Percentiles rank a stretch among this genome's conserved stretches.
phyloP scores from a whole-genome alignment of 371 early-diverging fungal genomes.

The Funneliformis caledonium region DNA sequence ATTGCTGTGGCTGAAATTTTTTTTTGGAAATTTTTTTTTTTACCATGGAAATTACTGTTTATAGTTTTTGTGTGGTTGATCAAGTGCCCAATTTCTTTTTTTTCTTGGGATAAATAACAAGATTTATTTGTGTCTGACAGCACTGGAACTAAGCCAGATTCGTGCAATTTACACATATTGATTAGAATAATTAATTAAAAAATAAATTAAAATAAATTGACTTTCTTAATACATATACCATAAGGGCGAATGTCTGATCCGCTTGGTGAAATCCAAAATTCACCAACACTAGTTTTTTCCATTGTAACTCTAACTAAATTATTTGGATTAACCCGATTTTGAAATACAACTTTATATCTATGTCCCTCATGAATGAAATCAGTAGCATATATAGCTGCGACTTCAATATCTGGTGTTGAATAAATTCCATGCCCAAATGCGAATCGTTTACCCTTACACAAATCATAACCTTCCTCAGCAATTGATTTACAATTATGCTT shows the following conservation, averaged over 20 bases:
- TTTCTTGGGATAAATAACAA: too few relatives aligned
- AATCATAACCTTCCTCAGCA: slow-evolving; percentile 31
- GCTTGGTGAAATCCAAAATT: slow-evolving; percentile 25
- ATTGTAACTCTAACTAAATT: neutral
- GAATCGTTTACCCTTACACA: slow-evolving; percentile 33
- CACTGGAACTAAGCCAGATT: too few relatives aligned
- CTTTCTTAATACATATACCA: slow-evolving; percentile 31
- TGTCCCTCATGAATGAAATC: neutral
- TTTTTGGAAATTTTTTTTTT: too few relatives aligned
- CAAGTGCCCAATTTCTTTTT: too few relatives aligned
- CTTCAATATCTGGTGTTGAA: slow-evolving; percentile 24
- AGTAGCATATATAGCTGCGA: slow-evolving; percentile 2
- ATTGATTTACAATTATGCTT: slow-evolving; percentile 28
- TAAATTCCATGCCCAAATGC: slow-evolving; percentile 33
- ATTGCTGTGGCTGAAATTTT: too few relatives aligned
- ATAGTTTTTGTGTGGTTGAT: too few relatives aligned
- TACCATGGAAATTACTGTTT: too few relatives aligned
- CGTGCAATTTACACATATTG: too few relatives aligned
- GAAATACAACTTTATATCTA: neutral
- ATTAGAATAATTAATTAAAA: too few relatives aligned
- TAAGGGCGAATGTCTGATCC: slow-evolving; percentile 19
- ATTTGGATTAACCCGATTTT: slow-evolving; percentile 32
- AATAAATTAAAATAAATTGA: too few relatives aligned
- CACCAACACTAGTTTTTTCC: neutral
- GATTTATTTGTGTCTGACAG: too few relatives aligned